Evolutionary conservation across 1,284 basidiomycete genomes (phyloP), one percentile per base, ranked within the genome.

Genomic region (Ceratobasidium theobromae): DNA sequence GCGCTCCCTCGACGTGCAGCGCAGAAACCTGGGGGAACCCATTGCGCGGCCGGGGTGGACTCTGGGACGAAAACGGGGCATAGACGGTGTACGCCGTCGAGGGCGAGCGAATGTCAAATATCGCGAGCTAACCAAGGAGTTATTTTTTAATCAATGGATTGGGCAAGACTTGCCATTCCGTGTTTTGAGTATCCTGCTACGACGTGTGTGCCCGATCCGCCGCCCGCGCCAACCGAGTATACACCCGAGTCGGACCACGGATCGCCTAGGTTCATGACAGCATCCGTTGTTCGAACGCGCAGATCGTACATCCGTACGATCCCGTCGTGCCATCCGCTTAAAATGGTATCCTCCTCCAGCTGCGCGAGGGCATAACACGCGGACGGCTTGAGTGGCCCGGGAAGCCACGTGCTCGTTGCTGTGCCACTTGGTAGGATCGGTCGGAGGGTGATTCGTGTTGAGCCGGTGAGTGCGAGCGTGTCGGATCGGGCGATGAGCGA

Each of bases 261-360:
- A 73, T 91, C 88, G 48, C 73, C 76, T 52, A 91, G 71, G 12
- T 80, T 79, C 60, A 90, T 18, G 48, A 40, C 11, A 21, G 32
- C 27, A 0, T 70, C 49, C 53, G 73, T 74, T 4, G 72, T 53
- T 16, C 89, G 87, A 28, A n/a, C n/a, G n/a, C n/a, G n/a, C n/a
- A 91, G 79, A 74, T 91, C 89, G 74, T 90, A 84, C 53, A 88
- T 80, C 46, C 82, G 80, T 30, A 89, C 85, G 53, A 79, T 73
- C 5, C 89, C 86, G 72, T 91, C 88, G 74, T 84, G 90, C 89
- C 89, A 91, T 1, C 89, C 89, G 1, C 86, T 86, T 40, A 89
- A 79, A n/a, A 91, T 67, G 23, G 89, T 82, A 18, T 84, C 84
- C 30, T 80, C 79, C 0, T 79, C 77, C 0, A 32, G 46, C 25